A percentile compares a stretch with the other conserved stretches of the same genome.
These are phyloP conservation scores for Silene noctiflora DNA, from an alignment of 179 eudicot genomes.

Conservation along the genomic window DNA sequence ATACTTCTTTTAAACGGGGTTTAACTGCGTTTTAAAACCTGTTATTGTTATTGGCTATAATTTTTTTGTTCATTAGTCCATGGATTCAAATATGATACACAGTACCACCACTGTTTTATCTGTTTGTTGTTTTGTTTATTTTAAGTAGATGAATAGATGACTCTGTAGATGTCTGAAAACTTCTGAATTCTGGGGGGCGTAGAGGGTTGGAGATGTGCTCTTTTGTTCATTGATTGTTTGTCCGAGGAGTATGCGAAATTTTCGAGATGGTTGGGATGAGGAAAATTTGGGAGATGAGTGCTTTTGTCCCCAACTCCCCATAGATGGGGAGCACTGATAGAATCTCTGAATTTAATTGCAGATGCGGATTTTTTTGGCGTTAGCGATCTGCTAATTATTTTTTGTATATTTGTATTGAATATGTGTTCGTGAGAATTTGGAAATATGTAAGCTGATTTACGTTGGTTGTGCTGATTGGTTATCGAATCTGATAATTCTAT, in stretches of 20 bases:
- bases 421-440: background rate
- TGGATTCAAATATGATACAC: constrained; percentile 10
- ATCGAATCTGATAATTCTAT: constrained; percentile 6
- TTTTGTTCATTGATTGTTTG: background rate
- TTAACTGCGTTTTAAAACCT: background rate
- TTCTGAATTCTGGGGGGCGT: background rate
- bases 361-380: background rate
- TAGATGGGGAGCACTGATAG: constrained; percentile 4
- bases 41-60: too few relatives aligned
- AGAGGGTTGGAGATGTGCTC: background rate
- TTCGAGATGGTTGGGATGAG: background rate
- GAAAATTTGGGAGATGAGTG: constrained; percentile 3
- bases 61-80: background rate
- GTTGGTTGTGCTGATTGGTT: background rate
- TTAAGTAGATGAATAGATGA: constrained; percentile 7
- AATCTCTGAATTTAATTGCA: constrained; percentile 4
- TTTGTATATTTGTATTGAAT: background rate
- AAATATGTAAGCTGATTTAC: background rate
- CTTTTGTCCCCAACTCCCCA: constrained; percentile 7
- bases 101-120: background rate
- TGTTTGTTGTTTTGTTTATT: background rate
- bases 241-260: constrained; percentile 3
- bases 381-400: background rate
- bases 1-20: background rate
- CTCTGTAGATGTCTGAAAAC: background rate